Evolutionary conservation across 352 stramenopile species (phyloP), one percentile per base, ranked within the genome.

Genomic region (Pythium brachiatum): DNA sequence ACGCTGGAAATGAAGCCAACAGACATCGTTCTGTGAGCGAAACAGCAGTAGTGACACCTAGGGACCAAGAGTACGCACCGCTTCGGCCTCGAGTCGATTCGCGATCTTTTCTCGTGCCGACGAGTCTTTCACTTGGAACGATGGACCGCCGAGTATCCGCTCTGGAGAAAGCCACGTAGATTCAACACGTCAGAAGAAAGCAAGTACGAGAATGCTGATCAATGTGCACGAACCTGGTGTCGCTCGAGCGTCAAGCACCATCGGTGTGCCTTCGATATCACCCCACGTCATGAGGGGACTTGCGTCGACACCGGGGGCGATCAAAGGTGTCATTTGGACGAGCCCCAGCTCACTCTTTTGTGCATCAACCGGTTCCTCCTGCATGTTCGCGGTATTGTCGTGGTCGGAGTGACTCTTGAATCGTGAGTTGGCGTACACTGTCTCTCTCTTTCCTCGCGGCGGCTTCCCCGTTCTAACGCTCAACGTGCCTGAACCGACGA

Each of bases 281-380:
- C 86, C 86, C 86, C 86, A 95, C 0, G 86, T 95, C 78, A 95
- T 90, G 13, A 95, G 51, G 25, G 86, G 86, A 60, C 81, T 93
- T 7, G 76, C 79, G 62, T 90, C 74, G 3, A 90, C 70, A 25
- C 81, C 84, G 15, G 86, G 86, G 3, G 74, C 83, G 57, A 94
- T 86, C 27, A 79, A 51, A 11, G 86, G 86, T 13, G 86, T 95
- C 84, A 95, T 93, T 47, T 83, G 70, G 13, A 95, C 81, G 38
- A 95, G 68, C 0, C 72, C 39, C 38, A 62, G 7, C 36, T 60
- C 50, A 9, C 21, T 46, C 21, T 31, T 41, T 2, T 29, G 52
- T 12, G 43, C 21, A 48, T 5, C n/a, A 18, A 8, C 7, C 6
- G 9, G 7, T 29, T 8, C 20, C 2, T 11, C 41, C 9, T 16